Evolutionary conservation across 208 protist species (phyloP), one percentile per base, ranked within the genome.

Genomic region (Wallacemonas sp.): DNA sequence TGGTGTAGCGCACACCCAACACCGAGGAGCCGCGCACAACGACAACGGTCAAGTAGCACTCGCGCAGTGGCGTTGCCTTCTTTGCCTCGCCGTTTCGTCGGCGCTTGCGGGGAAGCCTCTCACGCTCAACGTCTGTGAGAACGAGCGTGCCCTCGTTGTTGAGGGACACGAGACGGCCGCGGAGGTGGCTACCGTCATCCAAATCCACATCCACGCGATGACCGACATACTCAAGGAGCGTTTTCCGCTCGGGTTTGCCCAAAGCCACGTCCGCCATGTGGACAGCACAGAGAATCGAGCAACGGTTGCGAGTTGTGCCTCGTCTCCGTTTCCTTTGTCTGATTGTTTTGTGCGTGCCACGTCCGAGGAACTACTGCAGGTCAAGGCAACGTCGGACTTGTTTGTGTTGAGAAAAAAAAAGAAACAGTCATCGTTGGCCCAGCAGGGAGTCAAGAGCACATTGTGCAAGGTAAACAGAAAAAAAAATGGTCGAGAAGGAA

Each of bases 11-110:
- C 18, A 96, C 68, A 3, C 77, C 63, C 18, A 82, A 54, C 28
- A 96, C 70, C 52, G 76, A 85, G 70, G 71, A 68, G 10, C 86
- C 87, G 2, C 87, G 85, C 20, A 96, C 77, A 79, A 96, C 93
- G 5, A 96, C 31, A 2, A 92, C 83, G 1, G 71, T 69, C 10
- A 74, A 59, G 67, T 92, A 96, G 67, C 79, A 90, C 76, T 90
- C 83, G 1, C 67, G 79, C 38, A 48, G 33, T 5, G 66, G 62
- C 68, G 18, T 79, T 44, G 18, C 63, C 55, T n/a, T 55, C 48
- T 44, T 76, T 50, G 33, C 66, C 42, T 25, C 72, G 57, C 48
- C 46, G 14, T 63, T 66, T 16, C 70, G 67, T 20, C 50, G 63
- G 3, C 79, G 81, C 76, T 87, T 90, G 10, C 82, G 50, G 28